Evolutionary conservation across 2,329 filamentous ascomycete genomes (phyloP).

Genomic region (Chrysosporium keratinophilum): DNA sequence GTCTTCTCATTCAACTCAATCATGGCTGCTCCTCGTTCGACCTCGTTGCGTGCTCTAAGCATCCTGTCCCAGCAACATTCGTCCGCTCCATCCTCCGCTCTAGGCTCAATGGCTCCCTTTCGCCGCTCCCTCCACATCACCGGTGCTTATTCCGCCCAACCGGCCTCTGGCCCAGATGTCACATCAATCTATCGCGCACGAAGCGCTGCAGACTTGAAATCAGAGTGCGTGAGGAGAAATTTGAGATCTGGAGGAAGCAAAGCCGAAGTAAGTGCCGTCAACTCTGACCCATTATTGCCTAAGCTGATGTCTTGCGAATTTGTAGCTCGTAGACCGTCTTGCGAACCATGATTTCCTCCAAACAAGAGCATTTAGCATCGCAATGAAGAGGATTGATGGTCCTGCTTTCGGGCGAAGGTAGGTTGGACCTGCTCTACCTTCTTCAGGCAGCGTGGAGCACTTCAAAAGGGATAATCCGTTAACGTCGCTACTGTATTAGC

Average conservation of each 20-base stretch:
- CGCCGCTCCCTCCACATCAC: constrained; percentile 51
- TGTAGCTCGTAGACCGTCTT: constrained; percentile 43
- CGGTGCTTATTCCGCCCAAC: constrained; percentile 46
- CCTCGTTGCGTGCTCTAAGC: constrained; percentile 38
- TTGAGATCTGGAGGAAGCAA: constrained; percentile 40
- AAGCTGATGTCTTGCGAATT: background rate
- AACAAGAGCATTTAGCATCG: constrained; percentile 46
- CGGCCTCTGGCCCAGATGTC: constrained; percentile 42
- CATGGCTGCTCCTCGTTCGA: constrained; percentile 39
- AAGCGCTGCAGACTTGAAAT: constrained; percentile 42
- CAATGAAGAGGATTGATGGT: constrained; percentile 40
- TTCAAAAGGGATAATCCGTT: background rate
- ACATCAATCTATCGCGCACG: constrained; percentile 42
- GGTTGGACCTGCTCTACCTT: constrained; percentile 8
- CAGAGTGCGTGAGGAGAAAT: constrained; percentile 43
- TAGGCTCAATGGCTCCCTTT: constrained; percentile 16
- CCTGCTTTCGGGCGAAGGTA: constrained; percentile 26
- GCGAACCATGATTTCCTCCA: constrained; percentile 44
- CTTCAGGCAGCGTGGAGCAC: no score
- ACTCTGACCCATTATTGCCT: background rate
- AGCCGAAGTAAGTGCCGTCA: constrained; percentile 35
- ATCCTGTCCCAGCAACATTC: constrained; percentile 32
- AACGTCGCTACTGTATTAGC: background rate
- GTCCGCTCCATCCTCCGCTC: constrained; percentile 16
- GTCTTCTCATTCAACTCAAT: background rate